Base-by-base conservation (phyloP, 2,329 filamentous ascomycete species). In the Alternaria sp. region DNA sequence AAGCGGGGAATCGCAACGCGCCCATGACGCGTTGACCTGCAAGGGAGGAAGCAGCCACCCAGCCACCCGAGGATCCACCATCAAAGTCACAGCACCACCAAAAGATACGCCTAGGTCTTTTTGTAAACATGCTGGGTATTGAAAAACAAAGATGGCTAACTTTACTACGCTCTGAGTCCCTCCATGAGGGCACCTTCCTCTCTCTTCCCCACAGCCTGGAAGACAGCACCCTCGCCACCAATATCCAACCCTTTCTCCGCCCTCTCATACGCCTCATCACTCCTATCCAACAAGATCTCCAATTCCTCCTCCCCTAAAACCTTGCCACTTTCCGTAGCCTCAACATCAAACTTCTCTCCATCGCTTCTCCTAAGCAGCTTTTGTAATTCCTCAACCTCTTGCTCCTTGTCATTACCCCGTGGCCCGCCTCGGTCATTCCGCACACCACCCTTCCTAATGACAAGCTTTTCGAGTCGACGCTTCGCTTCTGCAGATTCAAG, bases 401-500 rank as follows among this genome's bases (percentile, higher is more conserved):
- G 83, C 15, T 81, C 77, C 51, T 76, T 79, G 11, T 78, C 77
- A n/a, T 63, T 25, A 30, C 75, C 63, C 50, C 65, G 62, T 8
- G 72, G 89, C 89, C 40, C 91, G 82, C 85, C 65, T 84, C 86
- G 23, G 92, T 83, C 65, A 50, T 77, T 93, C 86, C 21, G 86
- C 65, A 88, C 56, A 75, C 82, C 45, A 83, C 95, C 95, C 78
- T 98, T 98, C 65, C 95, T 92, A 73, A 99, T 99, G 7, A 99
- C 93, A 0, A 99, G 85, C 76, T 97, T 97, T 78, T 99, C 96
- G 0, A 99, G 85, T 2, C 94, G 87, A 0, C 96, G 90, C 80
- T 99, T 99, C 1, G 92, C 93, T 72, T 97, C 93, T 0, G 96
- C 96, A 32, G 92, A 93, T 72, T 93, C 87, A 0, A 98, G 87